Percentiles rank a stretch among this genome's conserved stretches.
These are phyloP conservation scores for Hawksworthiomyces lignivorus DNA, from an alignment of 2,329 filamentous ascomycete species.

Conservation along the genomic window DNA sequence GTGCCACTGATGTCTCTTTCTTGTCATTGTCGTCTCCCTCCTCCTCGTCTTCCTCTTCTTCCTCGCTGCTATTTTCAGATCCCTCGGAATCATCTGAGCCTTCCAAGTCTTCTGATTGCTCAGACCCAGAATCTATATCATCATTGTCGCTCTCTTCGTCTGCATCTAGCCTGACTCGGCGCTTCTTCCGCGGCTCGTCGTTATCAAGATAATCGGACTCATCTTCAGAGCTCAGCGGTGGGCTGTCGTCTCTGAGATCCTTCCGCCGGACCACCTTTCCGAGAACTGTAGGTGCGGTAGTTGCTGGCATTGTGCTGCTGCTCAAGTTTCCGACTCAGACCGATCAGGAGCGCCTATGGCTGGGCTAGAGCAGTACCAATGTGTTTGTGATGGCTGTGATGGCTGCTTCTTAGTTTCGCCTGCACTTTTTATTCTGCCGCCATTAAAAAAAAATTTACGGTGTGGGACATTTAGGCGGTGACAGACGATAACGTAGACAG, in stretches of 20 bases:
- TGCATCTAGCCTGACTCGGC: constrained; percentile 16
- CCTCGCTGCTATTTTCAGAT: neutral
- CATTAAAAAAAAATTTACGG: too few relatives aligned
- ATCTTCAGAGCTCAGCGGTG: constrained; percentile 12
- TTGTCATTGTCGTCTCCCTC: constrained; percentile 19
- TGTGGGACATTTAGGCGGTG: too few relatives aligned
- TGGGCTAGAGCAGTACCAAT: too few relatives aligned
- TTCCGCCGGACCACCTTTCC: constrained; percentile 8
- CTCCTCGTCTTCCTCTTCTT: constrained; percentile 19
- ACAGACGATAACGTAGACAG: too few relatives aligned
- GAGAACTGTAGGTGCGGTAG: neutral
- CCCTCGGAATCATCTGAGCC: neutral
- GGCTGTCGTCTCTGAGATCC: constrained; percentile 3
- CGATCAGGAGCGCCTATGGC: too few relatives aligned
- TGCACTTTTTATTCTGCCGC: too few relatives aligned
- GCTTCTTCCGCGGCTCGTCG: constrained; percentile 27
- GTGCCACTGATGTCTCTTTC: too few relatives aligned
- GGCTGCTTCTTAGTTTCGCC: too few relatives aligned
- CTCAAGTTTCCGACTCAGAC: too few relatives aligned
- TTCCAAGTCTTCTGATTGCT: neutral
- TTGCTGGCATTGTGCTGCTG: constrained; percentile 9
- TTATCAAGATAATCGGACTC: constrained; percentile 42
- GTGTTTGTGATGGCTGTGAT: too few relatives aligned
- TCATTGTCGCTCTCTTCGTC: constrained; percentile 17
- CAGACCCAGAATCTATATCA: neutral